These are phyloP conservation scores for Plasmodium knowlesi DNA, from an alignment of 169 alveolate genomes.

Conservation along the genomic window DNA sequence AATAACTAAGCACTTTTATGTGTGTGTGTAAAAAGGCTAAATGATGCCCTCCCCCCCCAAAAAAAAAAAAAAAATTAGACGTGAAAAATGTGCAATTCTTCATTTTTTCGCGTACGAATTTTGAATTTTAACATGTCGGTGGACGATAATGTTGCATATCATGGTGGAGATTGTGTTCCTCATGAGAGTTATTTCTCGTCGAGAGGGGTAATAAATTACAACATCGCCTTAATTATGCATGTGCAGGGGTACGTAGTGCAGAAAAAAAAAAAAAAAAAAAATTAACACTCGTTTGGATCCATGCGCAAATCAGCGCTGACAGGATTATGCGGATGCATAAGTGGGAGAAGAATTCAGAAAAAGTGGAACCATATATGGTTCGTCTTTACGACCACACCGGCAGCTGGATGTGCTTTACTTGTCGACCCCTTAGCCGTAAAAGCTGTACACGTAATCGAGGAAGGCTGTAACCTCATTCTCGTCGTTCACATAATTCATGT, in stretches of 20 bases:
- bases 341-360: neutral
- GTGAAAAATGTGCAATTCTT: neutral
- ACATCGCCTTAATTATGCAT: neutral
- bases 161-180: neutral
- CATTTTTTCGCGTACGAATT: neutral
- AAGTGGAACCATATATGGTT: neutral
- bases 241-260: neutral
- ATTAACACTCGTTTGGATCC: neutral
- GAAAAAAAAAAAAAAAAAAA: neutral
- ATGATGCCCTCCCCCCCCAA: neutral
- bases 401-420: neutral
- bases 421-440: constrained; percentile 8
- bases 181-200: neutral
- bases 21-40: neutral
- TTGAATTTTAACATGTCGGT: neutral
- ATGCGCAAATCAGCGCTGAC: neutral
- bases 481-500: constrained; percentile 43
- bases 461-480: constrained; percentile 14
- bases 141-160: neutral
- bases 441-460: constrained; percentile 27
- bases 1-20: neutral
- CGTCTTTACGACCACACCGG: neutral
- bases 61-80: neutral
- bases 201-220: neutral
- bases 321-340: neutral